Base-by-base conservation (phyloP, 164 flowering plant genomes). In the Chimonanthus praecox region DNA sequence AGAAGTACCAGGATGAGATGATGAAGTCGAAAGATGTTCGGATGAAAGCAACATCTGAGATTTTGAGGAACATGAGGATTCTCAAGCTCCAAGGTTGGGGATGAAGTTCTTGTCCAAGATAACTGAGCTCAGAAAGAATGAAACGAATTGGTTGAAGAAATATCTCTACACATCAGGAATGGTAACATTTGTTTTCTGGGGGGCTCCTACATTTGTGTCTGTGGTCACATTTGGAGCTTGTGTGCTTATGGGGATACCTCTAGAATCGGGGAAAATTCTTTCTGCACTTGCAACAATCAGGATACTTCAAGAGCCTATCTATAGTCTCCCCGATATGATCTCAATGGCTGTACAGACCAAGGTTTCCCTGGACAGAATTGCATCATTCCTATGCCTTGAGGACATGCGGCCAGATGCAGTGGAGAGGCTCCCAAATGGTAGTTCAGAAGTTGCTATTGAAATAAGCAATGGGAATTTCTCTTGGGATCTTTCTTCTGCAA, bases 21-120 rank as follows among this genome's bases (percentile, higher is more conserved):
- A 92, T 92, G 97, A 78, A 82, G 54, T 79, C 93, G 0, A 92
- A 92, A 78, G 97, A 92, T 72, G 66, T 61, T 54, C 82, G 97
- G 75, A 92, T 90, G 94, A 89, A 85, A 77, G 83, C 84, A 7
- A 92, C 90, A 0, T 82, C 94, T 16, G 97, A 88, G 76, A 80
- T 85, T 16, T 78, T 89, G 65, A 84, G 87, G 81, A 90, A 90
- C 80, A 90, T 92, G 97, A 89, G 90, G 69, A 87, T 90, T 71
- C 88, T 92, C 72, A 92, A 92, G 79, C 88, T 92, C 68, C 94
- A 90, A 68, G 92, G 83, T 15, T 92, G 97, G 94, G 94, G 74
- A 82, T 85, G 88, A 90, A 81, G 80, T 90, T 88, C 77, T 74
- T 88, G 76, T 85, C 88, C 0, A 92, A 83, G 72, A 83, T 92